These are phyloP conservation scores for Cytospora schulzeri DNA, from an alignment of 2,329 filamentous ascomycete genomes.

Conservation along the genomic window DNA sequence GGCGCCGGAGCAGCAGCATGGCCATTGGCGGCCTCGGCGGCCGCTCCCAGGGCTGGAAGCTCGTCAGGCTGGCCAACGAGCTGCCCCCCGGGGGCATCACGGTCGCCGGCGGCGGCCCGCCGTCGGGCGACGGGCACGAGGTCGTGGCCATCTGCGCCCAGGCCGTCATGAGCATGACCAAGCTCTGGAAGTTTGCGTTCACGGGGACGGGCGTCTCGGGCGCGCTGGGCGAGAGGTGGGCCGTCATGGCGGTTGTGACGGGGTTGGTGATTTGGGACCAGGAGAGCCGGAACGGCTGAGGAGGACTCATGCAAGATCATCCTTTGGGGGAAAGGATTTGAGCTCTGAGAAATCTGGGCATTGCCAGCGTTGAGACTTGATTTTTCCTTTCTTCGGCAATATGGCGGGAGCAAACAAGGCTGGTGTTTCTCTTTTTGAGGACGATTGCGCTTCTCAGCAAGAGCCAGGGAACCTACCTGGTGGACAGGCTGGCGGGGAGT, in stretches of 20 bases:
- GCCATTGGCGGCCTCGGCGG: slow-evolving; percentile 40
- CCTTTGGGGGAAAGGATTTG: too few relatives aligned
- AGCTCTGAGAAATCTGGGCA: neutral
- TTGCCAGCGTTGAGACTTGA: neutral
- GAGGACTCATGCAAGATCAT: too few relatives aligned
- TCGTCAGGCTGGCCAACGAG: slow-evolving; percentile 40
- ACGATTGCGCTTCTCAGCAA: neutral
- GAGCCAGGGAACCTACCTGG: too few relatives aligned
- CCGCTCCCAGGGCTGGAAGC: slow-evolving; percentile 43
- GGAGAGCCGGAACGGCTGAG: slow-evolving; percentile 12
- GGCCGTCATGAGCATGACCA: slow-evolving; percentile 36
- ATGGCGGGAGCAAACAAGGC: neutral
- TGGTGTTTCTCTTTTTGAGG: neutral
- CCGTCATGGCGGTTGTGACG: slow-evolving; percentile 45
- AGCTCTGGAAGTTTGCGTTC: slow-evolving; percentile 44
- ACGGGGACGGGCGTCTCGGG: slow-evolving; percentile 43
- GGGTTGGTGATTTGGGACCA: slow-evolving; percentile 43
- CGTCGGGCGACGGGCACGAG: slow-evolving; percentile 42
- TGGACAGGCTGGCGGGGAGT: neutral
- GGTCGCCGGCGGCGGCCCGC: slow-evolving; percentile 29
- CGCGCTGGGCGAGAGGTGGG: slow-evolving; percentile 45
- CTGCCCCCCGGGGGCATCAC: slow-evolving; percentile 26
- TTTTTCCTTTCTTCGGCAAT: neutral
- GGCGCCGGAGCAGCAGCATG: slow-evolving; percentile 42
- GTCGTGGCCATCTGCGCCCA: slow-evolving; percentile 45